Base-by-base conservation (phyloP, 2,329 filamentous ascomycete genomes). In the Keithomyces neogunnii region DNA sequence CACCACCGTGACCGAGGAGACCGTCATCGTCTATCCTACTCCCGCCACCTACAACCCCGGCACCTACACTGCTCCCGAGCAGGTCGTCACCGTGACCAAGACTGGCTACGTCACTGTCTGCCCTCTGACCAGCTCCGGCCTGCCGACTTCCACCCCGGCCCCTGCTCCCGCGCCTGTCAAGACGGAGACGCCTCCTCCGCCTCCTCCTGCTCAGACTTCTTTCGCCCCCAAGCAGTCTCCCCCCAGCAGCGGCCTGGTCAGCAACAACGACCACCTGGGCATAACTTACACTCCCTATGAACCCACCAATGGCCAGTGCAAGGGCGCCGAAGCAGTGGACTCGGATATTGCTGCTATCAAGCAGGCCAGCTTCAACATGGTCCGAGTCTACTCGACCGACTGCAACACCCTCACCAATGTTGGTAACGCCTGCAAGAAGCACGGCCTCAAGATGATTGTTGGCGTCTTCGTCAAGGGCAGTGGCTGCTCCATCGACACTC, bases 361-460 rank as follows among this genome's bases (percentile, higher is more conserved):
- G 63, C 47, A 60, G 49, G 79, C 80, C 57, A 87, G 86, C 54
- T 89, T 91, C 80, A 71, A 70, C 57, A 74, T 79, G 47, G 68
- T 92, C 66, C 91, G 92, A 69, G 76, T 93, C 66, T 97, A 97
- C 82, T 89, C 86, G 57, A 91, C 90, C 60, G 91, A 96, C 80
- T 97, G 92, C 78, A 77, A 80, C 70, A 86, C 85, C 51, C 86
- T 95, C 55, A 71, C 83, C 66, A 84, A 81, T 69, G 84, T 96
- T 53, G 88, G 88, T 57, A 69, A 72, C 43, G 87, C 88, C 53
- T 84, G 79, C 71, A 69, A 78, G 62, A 69, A 79, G 60, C 66
- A 84, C 68, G 84, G 85, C 54, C 65, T 96, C 54, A 84, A 85
- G 68, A 74, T 96, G 69, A 92, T 96, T 69, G 73, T 95, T 55